Evolutionary conservation across 1,284 basidiomycete genomes (phyloP), one percentile per base, ranked within the genome.

Genomic region (Fereydounia khargensis): DNA sequence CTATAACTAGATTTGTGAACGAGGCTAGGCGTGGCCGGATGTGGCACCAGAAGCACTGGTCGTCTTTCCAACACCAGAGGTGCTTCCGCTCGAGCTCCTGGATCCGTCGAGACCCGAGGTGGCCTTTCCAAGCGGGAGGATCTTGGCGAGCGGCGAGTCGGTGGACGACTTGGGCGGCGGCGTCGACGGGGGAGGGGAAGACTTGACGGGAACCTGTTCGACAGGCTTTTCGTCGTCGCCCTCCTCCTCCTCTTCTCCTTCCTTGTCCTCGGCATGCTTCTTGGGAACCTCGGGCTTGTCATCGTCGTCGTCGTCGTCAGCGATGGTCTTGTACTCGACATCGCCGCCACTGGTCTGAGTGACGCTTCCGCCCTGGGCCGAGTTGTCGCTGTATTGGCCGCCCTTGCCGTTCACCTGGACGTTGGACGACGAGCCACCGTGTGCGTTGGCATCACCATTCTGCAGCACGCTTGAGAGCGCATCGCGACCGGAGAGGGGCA

Each of bases 241-340:
- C 1, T 45, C 42, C 35, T 23, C 42, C 5, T 45, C 35, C n/a
- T 45, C 36, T 6, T 45, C 22, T 6, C 8, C 38, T n/a, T 6
- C 21, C 27, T 24, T 36, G 21, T 39, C 36, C 7, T 32, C 39
- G 11, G 10, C 7, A 16, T 13, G 24, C n/a, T 27, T 11, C 24
- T n/a, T 23, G 6, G 21, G 7, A 11, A 9, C 21, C 19, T 37
- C 20, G 10, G 45, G 42, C 19, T 39, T 41, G n/a, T 42, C 44
- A 21, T 46, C 45, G n/a, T 32, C 28, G 28, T 30, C 6, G 28
- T 14, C 6, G 28, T 30, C 28, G 28, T 30, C 28, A 4, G 28
- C 13, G 14, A 16, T 30, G 14, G 6, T 14, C n/a, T n/a, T n/a
- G n/a, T n/a, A n/a, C n/a, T n/a, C n/a, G 28, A 14, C 28, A 16